Percentiles rank a stretch among this genome's conserved stretches.
Conservation (phyloP, 2,329 filamentous ascomycete species). For the Sporothrix phasma region DNA sequence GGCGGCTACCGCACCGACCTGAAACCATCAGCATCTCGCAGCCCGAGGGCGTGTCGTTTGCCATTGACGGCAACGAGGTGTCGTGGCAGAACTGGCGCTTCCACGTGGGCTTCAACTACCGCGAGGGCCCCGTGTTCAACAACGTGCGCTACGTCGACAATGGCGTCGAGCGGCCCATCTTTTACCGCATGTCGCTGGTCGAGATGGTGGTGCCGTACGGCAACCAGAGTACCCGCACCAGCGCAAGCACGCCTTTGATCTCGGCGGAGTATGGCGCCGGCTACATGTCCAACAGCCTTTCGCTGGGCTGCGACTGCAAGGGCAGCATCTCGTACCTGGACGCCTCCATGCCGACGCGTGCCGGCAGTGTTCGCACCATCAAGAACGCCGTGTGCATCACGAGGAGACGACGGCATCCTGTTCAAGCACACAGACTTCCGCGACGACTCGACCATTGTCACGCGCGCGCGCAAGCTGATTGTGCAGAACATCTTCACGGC, state of each 20-base stretch:
- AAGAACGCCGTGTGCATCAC: conserved; percentile 94
- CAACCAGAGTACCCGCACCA: conserved; percentile 70
- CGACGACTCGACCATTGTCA: conserved; percentile 77
- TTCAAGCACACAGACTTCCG: conserved; percentile 95
- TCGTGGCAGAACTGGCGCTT: conserved; percentile 92
- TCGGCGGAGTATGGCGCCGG: conserved; percentile 66
- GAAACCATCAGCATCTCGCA: conserved; percentile 68
- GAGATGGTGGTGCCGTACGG: conserved; percentile 94
- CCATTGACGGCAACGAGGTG: conserved; percentile 52
- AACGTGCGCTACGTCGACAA: conserved; percentile 87
- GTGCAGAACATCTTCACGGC: conserved; percentile 90
- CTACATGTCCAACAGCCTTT: conserved; percentile 72
- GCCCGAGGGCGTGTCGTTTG: conserved; percentile 76
- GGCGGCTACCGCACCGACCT: conserved; percentile 69
- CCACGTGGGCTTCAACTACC: conserved; percentile 90
- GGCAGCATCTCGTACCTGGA: conserved; percentile 87
- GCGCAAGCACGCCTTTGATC: conserved; percentile 70
- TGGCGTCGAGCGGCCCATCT: conserved; percentile 63
- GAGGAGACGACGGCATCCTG: conserved; percentile 85
- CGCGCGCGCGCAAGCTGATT: conserved; percentile 74
- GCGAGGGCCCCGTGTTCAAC: conserved; percentile 81
- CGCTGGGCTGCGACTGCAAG: conserved; percentile 77
- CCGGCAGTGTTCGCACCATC: conserved; percentile 64
- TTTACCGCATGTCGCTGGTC: conserved; percentile 79
- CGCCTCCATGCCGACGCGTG: conserved; percentile 69